These are phyloP conservation scores for Lindgomyces ingoldianus DNA, from an alignment of 495 filamentous ascomycete species.

Conservation along the genomic window DNA sequence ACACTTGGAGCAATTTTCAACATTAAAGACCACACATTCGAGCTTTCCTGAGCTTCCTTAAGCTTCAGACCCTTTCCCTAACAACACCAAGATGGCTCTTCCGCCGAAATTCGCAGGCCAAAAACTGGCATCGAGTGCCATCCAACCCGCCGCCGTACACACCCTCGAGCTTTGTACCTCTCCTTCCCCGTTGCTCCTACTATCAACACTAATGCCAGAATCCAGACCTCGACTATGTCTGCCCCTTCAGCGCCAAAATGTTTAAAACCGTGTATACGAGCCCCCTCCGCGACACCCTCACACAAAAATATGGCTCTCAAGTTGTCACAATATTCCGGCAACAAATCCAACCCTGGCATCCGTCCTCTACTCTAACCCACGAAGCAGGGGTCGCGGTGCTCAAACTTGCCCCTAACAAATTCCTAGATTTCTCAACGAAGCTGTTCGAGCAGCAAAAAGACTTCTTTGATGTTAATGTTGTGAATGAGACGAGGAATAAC, in stretches of 20 bases:
- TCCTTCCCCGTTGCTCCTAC: background rate
- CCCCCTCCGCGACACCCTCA: conserved; percentile 57
- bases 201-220: background rate
- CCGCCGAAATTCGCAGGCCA: conserved; percentile 77
- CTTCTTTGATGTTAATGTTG: conserved; percentile 80
- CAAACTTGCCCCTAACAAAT: conserved; percentile 64
- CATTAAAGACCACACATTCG: no score
- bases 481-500: conserved; percentile 76
- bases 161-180: conserved; percentile 70
- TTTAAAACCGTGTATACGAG: conserved; percentile 55
- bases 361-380: conserved; percentile 81
- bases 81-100: conserved; percentile 61
- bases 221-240: conserved; percentile 79
- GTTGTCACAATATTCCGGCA: conserved; percentile 80
- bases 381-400: conserved; percentile 83
- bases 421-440: conserved; percentile 72
- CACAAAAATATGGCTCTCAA: conserved; percentile 57
- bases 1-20: no score
- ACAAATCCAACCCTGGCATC: conserved; percentile 96
- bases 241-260: conserved; percentile 50
- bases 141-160: conserved; percentile 57
- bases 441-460: conserved; percentile 70
- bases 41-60: background rate
- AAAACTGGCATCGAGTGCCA: conserved; percentile 52
- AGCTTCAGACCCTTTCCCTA: background rate